phyloP scores from a whole-genome alignment of 2,329 filamentous ascomycete species.

The Microcera coccophila region DNA sequence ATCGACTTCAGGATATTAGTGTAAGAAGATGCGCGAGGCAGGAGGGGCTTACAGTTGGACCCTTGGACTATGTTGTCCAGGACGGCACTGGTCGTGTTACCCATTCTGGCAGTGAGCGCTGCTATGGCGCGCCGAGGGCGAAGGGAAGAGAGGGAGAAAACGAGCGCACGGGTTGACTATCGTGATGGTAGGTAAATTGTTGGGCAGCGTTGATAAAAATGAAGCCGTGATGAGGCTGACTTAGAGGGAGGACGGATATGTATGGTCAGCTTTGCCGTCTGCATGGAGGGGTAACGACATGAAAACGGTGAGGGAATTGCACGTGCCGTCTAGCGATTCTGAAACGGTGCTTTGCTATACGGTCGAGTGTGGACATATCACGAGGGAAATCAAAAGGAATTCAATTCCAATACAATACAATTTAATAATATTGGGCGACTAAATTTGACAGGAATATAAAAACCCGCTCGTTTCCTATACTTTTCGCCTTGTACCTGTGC shows the following conservation, averaged over 20 bases:
- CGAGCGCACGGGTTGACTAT: background rate
- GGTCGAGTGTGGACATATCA: too few relatives aligned
- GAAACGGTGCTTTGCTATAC: too few relatives aligned
- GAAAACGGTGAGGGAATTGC: background rate
- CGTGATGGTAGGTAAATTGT: conserved; percentile 1
- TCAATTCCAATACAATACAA: too few relatives aligned
- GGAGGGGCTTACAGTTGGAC: conserved; percentile 72
- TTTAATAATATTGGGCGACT: too few relatives aligned
- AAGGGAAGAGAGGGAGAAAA: too few relatives aligned
- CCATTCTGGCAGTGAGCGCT: conserved; percentile 46
- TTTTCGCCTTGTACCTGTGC: too few relatives aligned
- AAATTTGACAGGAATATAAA: too few relatives aligned
- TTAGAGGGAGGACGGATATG: conserved; percentile 10
- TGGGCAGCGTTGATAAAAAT: background rate
- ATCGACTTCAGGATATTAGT: conserved; percentile 62
- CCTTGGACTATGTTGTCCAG: conserved; percentile 94
- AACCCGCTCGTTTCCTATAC: too few relatives aligned
- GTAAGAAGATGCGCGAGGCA: conserved; percentile 8
- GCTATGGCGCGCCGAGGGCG: too few relatives aligned
- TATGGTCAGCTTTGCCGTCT: background rate
- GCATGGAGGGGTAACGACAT: background rate
- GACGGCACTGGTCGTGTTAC: conserved; percentile 67
- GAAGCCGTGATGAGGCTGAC: conserved; percentile 28
- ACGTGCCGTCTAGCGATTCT: too few relatives aligned
- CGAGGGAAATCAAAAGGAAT: too few relatives aligned